phyloP scores from a whole-genome alignment of 2,329 filamentous ascomycete species.

The Gnomoniopsis smithogilvyi region DNA sequence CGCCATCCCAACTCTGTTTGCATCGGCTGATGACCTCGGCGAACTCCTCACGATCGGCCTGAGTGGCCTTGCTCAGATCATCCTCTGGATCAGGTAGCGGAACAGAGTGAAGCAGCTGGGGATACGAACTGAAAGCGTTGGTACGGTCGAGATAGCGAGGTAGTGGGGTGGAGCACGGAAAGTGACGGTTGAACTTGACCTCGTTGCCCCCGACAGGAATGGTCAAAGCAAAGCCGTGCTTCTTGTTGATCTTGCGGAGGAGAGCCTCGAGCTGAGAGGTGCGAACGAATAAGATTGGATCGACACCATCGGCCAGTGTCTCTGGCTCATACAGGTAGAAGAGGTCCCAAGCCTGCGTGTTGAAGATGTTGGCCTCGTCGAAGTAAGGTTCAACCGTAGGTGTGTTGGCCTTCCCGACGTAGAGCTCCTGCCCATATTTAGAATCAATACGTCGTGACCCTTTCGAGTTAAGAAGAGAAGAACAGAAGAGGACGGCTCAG shows the following conservation, averaged over 20 bases:
- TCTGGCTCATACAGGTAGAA: conserved; percentile 63
- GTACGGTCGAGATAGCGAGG: conserved; percentile 67
- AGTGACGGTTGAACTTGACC: conserved; percentile 58
- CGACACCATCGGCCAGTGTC: conserved; percentile 36
- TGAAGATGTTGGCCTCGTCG: conserved; percentile 51
- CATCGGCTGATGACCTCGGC: conserved; percentile 43
- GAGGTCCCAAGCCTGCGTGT: conserved; percentile 67
- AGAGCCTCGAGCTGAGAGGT: conserved; percentile 63
- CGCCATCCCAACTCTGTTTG: conserved; percentile 11
- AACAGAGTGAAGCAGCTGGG: conserved; percentile 28
- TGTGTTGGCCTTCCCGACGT: conserved; percentile 51
- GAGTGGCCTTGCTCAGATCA: conserved; percentile 30
- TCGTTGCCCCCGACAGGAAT: conserved; percentile 54
- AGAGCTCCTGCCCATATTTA: conserved; percentile 38
- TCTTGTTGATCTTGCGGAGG: conserved; percentile 61
- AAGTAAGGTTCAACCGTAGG: conserved; percentile 52
- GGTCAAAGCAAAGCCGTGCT: conserved; percentile 48
- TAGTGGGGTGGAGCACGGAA: conserved; percentile 57
- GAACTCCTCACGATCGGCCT: conserved; percentile 30
- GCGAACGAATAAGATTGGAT: conserved; percentile 64
- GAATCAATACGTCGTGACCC: neutral
- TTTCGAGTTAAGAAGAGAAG: neutral
- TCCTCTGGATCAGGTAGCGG: conserved; percentile 35
- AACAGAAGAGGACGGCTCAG: neutral
- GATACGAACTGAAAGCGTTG: conserved; percentile 35